A percentile compares a stretch with the other conserved stretches of the same genome.
phyloP scores from a whole-genome alignment of 2,329 filamentous ascomycete species.

The Fusarium albosuccineum region DNA sequence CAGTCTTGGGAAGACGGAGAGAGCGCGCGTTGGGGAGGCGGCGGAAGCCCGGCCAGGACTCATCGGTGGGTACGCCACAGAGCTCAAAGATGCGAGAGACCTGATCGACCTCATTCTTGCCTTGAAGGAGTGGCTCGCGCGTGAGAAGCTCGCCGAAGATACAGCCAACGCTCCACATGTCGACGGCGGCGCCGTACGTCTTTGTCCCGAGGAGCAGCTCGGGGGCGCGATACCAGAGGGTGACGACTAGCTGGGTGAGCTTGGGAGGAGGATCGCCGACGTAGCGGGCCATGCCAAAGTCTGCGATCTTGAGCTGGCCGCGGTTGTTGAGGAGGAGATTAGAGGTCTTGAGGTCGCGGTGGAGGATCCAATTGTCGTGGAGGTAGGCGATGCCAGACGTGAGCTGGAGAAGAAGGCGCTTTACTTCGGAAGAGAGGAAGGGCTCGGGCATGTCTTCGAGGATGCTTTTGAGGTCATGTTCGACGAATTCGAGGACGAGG shows the following conservation, averaged over 20 bases:
- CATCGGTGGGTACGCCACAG: constrained; percentile 86
- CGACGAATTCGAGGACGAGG: constrained; percentile 96
- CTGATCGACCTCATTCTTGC: constrained; percentile 93
- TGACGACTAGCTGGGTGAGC: constrained; percentile 93
- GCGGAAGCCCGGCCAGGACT: constrained; percentile 87
- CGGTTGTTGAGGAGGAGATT: constrained; percentile 97
- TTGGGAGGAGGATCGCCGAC: constrained; percentile 82
- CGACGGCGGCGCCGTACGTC: constrained; percentile 81
- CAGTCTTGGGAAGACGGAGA: constrained; percentile 74
- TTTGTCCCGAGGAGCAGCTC: constrained; percentile 88
- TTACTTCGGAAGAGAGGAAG: constrained; percentile 92
- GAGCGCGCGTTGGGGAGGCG: constrained; percentile 88
- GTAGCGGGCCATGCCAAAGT: constrained; percentile 98
- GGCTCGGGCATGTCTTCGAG: constrained; percentile 95
- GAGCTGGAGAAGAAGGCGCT: constrained; percentile 89
- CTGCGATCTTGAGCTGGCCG: constrained; percentile 93
- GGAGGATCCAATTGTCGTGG: constrained; percentile 90
- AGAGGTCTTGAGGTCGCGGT: constrained; percentile 93
- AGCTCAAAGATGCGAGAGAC: constrained; percentile 89
- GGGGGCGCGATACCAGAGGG: constrained; percentile 94
- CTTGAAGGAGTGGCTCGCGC: constrained; percentile 85
- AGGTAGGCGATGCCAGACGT: constrained; percentile 85
- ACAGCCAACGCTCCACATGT: constrained; percentile 97
- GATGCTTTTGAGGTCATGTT: constrained; percentile 95
- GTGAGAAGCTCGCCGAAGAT: constrained; percentile 93